phyloP scores from a whole-genome alignment of 768 basidiomycete genomes.

The Lactifluus subvellereus region DNA sequence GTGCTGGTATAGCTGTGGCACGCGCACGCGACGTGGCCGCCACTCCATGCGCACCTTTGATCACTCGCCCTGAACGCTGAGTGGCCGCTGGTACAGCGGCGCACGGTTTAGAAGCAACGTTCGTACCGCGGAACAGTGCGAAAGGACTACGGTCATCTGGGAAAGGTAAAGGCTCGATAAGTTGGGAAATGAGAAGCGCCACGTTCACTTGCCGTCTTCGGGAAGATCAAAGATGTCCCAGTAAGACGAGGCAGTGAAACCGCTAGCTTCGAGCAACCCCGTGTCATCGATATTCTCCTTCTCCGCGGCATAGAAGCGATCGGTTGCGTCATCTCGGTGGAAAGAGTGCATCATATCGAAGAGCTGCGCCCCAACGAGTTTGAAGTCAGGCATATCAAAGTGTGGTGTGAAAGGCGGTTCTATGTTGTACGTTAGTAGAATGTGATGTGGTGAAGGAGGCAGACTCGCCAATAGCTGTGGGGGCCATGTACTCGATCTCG shows the following conservation, averaged over 20 bases:
- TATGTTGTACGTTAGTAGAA: slow-evolving; percentile 21
- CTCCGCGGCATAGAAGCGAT: slow-evolving; percentile 26
- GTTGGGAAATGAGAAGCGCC: background rate
- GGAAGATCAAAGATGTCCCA: slow-evolving; percentile 17
- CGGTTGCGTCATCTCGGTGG: slow-evolving; percentile 32
- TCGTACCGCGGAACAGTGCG: background rate
- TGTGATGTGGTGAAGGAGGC: background rate
- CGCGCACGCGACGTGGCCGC: too few species aligned
- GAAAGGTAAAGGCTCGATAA: background rate
- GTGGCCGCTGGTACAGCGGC: too few species aligned
- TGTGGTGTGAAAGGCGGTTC: slow-evolving; percentile 41
- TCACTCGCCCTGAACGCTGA: too few species aligned
- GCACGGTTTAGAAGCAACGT: background rate
- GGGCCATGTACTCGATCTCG: slow-evolving; percentile 54
- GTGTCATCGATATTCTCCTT: slow-evolving; percentile 11
- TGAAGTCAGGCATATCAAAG: slow-evolving; percentile 48
- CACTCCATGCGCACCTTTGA: too few species aligned
- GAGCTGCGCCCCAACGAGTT: slow-evolving; percentile 35
- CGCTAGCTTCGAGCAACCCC: slow-evolving; percentile 17
- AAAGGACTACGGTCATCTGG: slow-evolving; percentile 13
- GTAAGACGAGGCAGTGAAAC: slow-evolving; percentile 5
- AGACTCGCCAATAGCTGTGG: slow-evolving; percentile 44
- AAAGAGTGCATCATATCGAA: slow-evolving; percentile 35
- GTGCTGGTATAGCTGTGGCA: too few species aligned
- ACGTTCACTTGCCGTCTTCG: slow-evolving; percentile 16